Evolutionary conservation across 805 yeast species (phyloP).

Genomic region (Hanseniaspora jakobsenii): DNA sequence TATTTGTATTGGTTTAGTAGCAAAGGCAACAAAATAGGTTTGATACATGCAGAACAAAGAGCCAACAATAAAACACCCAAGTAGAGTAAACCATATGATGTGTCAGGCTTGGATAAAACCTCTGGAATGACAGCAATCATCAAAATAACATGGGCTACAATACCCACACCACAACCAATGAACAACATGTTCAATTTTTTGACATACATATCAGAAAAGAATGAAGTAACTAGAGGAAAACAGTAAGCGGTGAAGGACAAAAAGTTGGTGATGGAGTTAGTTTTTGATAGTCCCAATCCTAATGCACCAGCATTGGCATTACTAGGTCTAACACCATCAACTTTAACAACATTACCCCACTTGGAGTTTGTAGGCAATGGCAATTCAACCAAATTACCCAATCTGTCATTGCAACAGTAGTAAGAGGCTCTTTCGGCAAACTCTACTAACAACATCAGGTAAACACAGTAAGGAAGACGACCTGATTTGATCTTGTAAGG

Average conservation of each 20-base stretch:
- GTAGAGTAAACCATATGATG: constrained; percentile 52
- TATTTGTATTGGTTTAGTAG: constrained; percentile 67
- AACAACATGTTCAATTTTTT: constrained; percentile 63
- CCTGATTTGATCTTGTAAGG: constrained; percentile 41
- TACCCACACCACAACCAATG: constrained; percentile 46
- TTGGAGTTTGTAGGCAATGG: constrained; percentile 30
- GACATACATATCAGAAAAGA: constrained; percentile 58
- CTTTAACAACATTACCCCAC: constrained; percentile 22
- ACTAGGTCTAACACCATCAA: constrained; percentile 15
- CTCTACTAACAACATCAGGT: constrained; percentile 54
- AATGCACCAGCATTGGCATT: constrained; percentile 39
- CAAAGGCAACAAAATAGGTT: constrained; percentile 51
- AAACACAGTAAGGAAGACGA: constrained; percentile 35
- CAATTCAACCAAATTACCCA: constrained; percentile 68
- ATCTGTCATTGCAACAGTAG: constrained; percentile 65
- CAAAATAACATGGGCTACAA: constrained; percentile 50
- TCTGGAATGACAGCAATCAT: constrained; percentile 58
- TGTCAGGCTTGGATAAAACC: constrained; percentile 36
- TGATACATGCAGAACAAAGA: constrained; percentile 70
- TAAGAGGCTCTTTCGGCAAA: constrained; percentile 71
- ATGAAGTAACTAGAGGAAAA: constrained; percentile 68
- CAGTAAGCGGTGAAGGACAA: constrained; percentile 75
- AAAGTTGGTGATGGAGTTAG: constrained; percentile 64
- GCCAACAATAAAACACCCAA: constrained; percentile 43
- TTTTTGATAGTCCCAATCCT: constrained; percentile 46